Percentiles rank a stretch among this genome's conserved stretches.
These are phyloP conservation scores for Aspergillus taichungensis DNA, from an alignment of 495 filamentous ascomycete species.

Conservation along the genomic window DNA sequence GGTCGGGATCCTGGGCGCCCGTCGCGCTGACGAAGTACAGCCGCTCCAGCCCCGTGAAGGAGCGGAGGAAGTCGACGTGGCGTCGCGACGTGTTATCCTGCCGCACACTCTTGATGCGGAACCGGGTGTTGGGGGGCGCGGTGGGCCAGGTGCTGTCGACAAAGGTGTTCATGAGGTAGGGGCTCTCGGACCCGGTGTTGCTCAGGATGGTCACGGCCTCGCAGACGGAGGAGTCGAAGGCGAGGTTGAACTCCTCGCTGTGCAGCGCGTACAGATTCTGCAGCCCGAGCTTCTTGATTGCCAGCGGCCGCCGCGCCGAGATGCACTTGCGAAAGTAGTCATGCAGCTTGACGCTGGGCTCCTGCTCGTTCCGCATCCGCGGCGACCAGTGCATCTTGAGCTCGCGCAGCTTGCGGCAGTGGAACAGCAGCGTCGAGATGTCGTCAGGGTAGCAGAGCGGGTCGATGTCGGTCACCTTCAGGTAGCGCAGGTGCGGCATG, in stretches of 20 bases:
- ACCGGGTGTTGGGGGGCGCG: constrained; percentile 9
- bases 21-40: constrained; percentile 39
- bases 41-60: constrained; percentile 32
- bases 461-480: constrained; percentile 52
- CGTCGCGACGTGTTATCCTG: constrained; percentile 33
- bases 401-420: constrained; percentile 43
- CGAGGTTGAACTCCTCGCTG: constrained; percentile 30
- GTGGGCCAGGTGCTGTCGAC: constrained; percentile 46
- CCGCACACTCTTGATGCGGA: constrained; percentile 31
- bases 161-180: constrained; percentile 41
- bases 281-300: constrained; percentile 40
- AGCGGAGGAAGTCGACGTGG: constrained; percentile 30
- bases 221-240: constrained; percentile 32
- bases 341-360: constrained; percentile 45
- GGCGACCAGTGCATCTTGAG: constrained; percentile 53
- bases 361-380: constrained; percentile 50
- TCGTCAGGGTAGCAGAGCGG: constrained; percentile 59
- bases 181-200: constrained; percentile 28
- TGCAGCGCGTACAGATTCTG: constrained; percentile 52
- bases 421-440: constrained; percentile 45
- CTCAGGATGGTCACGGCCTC: constrained; percentile 47
- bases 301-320: constrained; percentile 33
- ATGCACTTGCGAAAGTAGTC: constrained; percentile 50
- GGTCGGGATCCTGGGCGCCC: constrained; percentile 12
- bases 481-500: constrained; percentile 43